Evolutionary conservation across 129 eudicot genomes (phyloP), one percentile per base, ranked within the genome.

Genomic region (Saussurea involucrata): DNA sequence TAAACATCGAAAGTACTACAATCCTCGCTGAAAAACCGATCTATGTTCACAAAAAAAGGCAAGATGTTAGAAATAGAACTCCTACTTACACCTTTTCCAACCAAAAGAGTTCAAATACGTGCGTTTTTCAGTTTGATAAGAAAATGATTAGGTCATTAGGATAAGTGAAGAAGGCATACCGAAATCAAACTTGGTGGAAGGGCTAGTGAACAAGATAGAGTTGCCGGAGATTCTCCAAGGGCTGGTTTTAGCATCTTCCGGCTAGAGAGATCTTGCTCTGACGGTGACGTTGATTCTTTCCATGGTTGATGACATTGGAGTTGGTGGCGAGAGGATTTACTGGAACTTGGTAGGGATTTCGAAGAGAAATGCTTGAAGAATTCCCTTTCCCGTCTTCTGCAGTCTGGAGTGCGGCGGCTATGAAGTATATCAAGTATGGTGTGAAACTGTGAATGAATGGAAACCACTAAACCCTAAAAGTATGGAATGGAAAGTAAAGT

Each of bases 141-240:
- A 21, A n/a, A n/a, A 32, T 60, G 5, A 4, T 40, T n/a, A n/a
- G n/a, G n/a, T n/a, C n/a, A 24, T 8, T 10, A 40, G n/a, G 24
- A 28, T n/a, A 28, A 33, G 78, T 17, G 25, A 36, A 9, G 44
- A 24, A 69, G 29, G n/a, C n/a, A n/a, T 87, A 95, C 99, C 99
- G 42, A 95, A 92, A 36, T 95, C 97, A 55, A 92, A 92, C 69
- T 88, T 92, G 73, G 84, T 40, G 11, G 91, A 11, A 65, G 90
- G 94, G 69, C 82, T 92, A 15, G 89, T 82, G 78, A 82, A 83
- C 67, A 46, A 73, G 31, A 92, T 95, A 42, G 97, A 88, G 80
- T 92, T 95, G 61, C 73, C 89, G 75, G 91, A 85, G 80, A 95
- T 86, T 57, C 89, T 83, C 99, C 99, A 95, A 0, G 96, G 99